Conservation (phyloP, 2,329 filamentous ascomycete genomes). For the Aureobasidium sp. region DNA sequence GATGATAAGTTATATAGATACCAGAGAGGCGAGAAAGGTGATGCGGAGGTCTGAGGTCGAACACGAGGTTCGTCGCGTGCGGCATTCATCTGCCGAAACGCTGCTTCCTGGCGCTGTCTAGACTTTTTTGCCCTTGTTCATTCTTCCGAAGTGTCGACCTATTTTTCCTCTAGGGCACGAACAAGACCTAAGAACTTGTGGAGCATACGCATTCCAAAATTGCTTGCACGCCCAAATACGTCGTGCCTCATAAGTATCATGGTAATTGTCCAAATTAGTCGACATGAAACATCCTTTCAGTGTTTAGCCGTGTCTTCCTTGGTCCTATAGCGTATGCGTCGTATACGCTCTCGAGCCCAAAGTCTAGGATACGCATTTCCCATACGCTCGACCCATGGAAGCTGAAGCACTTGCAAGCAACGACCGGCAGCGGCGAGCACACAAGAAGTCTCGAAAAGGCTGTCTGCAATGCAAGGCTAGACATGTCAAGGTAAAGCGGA, state of each 20-base stretch:
- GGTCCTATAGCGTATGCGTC: background rate
- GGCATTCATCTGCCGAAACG: background rate
- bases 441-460: background rate
- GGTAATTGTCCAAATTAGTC: background rate
- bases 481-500: background rate
- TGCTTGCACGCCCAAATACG: background rate
- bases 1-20: no score
- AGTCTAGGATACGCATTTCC: background rate
- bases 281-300: background rate
- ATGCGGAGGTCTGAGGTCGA: background rate
- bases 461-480: background rate
- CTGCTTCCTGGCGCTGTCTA: background rate
- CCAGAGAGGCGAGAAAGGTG: background rate
- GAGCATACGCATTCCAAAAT: background rate
- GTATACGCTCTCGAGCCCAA: background rate
- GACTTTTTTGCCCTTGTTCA: background rate
- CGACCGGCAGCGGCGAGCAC: background rate
- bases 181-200: background rate
- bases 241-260: background rate
- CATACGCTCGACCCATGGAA: background rate
- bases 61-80: background rate
- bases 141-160: background rate
- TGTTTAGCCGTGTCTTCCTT: background rate
- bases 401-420: background rate
- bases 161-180: background rate